Evolutionary conservation across 805 yeast species (phyloP), one percentile per base, ranked within the genome.

Genomic region (Suhomyces sp.): DNA sequence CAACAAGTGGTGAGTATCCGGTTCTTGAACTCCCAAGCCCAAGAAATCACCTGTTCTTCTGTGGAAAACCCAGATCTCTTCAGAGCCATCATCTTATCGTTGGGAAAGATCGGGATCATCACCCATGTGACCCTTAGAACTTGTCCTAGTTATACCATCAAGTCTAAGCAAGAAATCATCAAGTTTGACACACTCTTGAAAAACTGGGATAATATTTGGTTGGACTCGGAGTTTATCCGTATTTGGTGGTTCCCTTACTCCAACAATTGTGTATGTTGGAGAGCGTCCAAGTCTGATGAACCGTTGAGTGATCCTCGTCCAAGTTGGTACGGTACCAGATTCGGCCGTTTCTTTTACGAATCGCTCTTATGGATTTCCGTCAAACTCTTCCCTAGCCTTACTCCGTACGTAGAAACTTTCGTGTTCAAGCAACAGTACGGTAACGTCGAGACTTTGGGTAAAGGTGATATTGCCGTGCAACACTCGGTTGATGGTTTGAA

Each of bases 231-330:
- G 63, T 91, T 79, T 53, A 83, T 88, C 29, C 77, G 98, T 45
- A 77, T 88, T 32, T 91, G 98, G 97, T 93, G 98, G 98, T 93
- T 84, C 60, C 98, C 98, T 1, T 93, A 91, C 59, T 72, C 93
- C 12, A 76, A 78, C 33, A 83, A 83, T 53, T 86, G 95, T 67
- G 79, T 88, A 20, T 67, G 88, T 31, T 91, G 98, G 97, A 77
- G 95, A 54, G 98, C 95, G 24, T 65, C 76, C 16, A 87, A 87
- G 54, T 77, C 95, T 1, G 64, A 65, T 17, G 85, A 82, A 23
- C 74, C 81, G 0, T 61, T 77, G 29, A 73, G 84, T 4, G 68
- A 63, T 3, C 87, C 93, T 19, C 70, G 86, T 51, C 69, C 70
- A 14, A 80, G 90, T 18, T 88, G 95, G 87, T 88, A 87, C 70